Percentiles rank a stretch among this genome's conserved stretches.
phyloP scores from a whole-genome alignment of 371 early-diverging fungal species.

The Haplosporangium sp. region DNA sequence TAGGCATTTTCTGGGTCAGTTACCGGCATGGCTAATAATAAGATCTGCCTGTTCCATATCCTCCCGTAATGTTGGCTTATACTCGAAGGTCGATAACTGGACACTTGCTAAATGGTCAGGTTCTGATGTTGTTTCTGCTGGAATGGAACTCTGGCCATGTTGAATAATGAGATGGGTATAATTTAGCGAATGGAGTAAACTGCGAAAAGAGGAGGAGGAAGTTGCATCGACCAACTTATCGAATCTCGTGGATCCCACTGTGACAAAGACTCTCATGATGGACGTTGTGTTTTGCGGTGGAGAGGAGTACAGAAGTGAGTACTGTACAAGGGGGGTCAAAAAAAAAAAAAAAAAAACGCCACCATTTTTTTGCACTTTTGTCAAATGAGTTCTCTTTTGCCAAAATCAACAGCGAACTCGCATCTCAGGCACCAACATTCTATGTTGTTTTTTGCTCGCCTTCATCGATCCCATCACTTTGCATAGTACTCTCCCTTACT shows the following conservation, averaged over 20 bases:
- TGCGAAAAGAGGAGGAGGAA: conserved; percentile 61
- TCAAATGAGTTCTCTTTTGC: background rate
- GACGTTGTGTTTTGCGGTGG: background rate
- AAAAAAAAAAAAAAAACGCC: background rate
- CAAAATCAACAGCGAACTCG: background rate
- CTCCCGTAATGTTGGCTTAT: conserved; percentile 64
- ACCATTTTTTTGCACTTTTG: conserved; percentile 11
- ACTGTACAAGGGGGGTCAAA: background rate
- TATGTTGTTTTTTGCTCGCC: background rate
- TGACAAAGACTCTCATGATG: conserved; percentile 69
- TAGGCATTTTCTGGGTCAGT: no score
- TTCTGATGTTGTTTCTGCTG: background rate
- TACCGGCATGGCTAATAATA: conserved; percentile 83
- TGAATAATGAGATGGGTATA: conserved; percentile 74
- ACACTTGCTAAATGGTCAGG: conserved; percentile 3
- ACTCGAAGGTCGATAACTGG: conserved; percentile 66
- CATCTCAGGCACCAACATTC: background rate
- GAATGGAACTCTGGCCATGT: conserved; percentile 70
- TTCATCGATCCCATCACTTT: background rate
- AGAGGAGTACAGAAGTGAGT: background rate
- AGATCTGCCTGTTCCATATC: conserved; percentile 71
- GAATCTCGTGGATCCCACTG: conserved; percentile 93
- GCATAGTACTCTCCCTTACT: background rate
- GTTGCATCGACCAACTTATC: conserved; percentile 73
- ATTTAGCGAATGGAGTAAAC: conserved; percentile 57